These are phyloP conservation scores for Hydnum rufescens DNA, from an alignment of 768 basidiomycete species.

Conservation along the genomic window DNA sequence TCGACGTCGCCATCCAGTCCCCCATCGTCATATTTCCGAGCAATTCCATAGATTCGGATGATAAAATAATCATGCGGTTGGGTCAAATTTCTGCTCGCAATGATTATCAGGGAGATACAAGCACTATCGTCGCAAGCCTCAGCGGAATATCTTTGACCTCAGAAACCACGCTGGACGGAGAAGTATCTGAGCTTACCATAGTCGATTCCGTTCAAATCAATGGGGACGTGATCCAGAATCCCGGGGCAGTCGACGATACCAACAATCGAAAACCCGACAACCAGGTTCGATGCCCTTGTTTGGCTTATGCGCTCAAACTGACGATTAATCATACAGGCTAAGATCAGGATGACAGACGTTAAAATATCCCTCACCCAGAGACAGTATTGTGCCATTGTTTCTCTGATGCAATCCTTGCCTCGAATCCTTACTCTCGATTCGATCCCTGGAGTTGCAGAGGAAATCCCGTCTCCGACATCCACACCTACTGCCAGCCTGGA, in stretches of 20 bases:
- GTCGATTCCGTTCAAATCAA: constrained; percentile 75
- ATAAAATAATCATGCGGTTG: constrained; percentile 60
- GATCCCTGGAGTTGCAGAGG: constrained; percentile 24
- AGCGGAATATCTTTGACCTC: constrained; percentile 71
- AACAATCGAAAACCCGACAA: constrained; percentile 43
- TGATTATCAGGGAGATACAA: constrained; percentile 34
- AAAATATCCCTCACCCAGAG: constrained; percentile 64
- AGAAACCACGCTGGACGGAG: constrained; percentile 30
- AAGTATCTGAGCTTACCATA: constrained; percentile 49
- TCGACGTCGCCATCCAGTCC: constrained; percentile 73
- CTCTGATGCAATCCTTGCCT: constrained; percentile 47
- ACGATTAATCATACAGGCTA: constrained; percentile 27
- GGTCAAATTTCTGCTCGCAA: constrained; percentile 81
- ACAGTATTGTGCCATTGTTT: constrained; percentile 58
- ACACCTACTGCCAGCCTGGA: constrained; percentile 10
- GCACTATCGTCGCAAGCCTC: constrained; percentile 54
- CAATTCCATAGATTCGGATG: constrained; percentile 35
- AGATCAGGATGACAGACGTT: constrained; percentile 61
- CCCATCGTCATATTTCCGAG: constrained; percentile 83
- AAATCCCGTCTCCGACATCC: constrained; percentile 17
- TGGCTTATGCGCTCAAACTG: constrained; percentile 3
- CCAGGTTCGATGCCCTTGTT: background rate
- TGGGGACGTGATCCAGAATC: constrained; percentile 42
- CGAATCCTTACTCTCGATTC: constrained; percentile 27
- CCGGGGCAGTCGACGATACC: constrained; percentile 27